Percentiles rank a stretch among this genome's conserved stretches.
These are phyloP conservation scores for Aphanomyces astaci DNA, from an alignment of 352 stramenopile genomes.

Conservation along the genomic window DNA sequence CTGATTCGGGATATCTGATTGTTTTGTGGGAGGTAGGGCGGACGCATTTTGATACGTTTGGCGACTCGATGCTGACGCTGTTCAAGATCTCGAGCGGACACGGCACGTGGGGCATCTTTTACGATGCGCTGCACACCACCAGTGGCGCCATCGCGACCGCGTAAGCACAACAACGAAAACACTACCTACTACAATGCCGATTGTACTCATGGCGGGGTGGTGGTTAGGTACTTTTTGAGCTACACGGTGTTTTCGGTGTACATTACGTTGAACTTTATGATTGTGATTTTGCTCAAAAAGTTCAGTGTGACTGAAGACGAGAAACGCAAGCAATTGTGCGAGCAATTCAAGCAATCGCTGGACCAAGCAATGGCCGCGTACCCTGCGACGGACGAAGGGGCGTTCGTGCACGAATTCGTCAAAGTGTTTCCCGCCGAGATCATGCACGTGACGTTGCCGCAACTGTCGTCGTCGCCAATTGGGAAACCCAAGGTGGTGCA, in stretches of 20 bases:
- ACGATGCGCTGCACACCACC: conserved; percentile 50
- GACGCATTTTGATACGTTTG: conserved; percentile 76
- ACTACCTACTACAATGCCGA: too few species aligned
- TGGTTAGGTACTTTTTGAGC: conserved; percentile 48
- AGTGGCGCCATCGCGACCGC: conserved; percentile 40
- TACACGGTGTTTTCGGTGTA: conserved; percentile 68
- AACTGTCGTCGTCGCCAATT: neutral
- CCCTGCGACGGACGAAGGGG: conserved; percentile 70
- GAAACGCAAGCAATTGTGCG: conserved; percentile 53
- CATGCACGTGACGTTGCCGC: conserved; percentile 52
- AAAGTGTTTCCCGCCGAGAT: conserved; percentile 59
- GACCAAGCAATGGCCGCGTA: conserved; percentile 1
- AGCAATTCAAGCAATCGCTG: conserved; percentile 68
- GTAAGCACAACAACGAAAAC: too few species aligned
- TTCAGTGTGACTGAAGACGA: conserved; percentile 84
- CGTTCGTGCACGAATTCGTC: conserved; percentile 65
- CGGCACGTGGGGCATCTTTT: conserved; percentile 74
- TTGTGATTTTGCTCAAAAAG: conserved; percentile 73
- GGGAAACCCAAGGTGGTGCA: neutral
- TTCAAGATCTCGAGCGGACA: conserved; percentile 81
- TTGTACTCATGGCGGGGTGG: neutral
- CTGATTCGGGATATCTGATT: too few species aligned
- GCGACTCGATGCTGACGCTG: conserved; percentile 71
- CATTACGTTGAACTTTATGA: conserved; percentile 76
- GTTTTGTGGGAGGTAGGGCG: too few species aligned